Base-by-base conservation (phyloP, 164 flowering plant genomes). In the Litsea cubeba region DNA sequence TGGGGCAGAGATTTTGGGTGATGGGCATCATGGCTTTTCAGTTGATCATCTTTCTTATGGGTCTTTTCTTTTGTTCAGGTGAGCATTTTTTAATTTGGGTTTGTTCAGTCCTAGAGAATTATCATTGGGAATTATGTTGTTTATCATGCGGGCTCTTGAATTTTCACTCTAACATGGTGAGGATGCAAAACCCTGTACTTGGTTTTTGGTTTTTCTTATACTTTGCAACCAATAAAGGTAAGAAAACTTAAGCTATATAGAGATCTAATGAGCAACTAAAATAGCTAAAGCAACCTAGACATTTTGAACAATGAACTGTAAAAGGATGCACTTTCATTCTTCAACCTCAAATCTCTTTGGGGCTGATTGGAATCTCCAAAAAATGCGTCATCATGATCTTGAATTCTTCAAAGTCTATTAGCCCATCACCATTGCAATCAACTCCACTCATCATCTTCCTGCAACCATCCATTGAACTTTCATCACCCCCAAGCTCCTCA, bases 371-470 rank as follows among this genome's bases (percentile, higher is more conserved):
- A 1, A 18, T 24, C 15, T 64, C n/a, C 2, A 23, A 15, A n/a
- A 84, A 77, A 1, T 88, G 87, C 67, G 49, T 79, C 88, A 79
- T 91, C 97, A 91, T 93, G 0, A 79, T 78, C 83, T 88, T 87
- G 67, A 92, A 92, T 74, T 92, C 95, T 14, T 89, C 90, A 75
- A 90, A 90, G 72, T 73, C 76, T 28, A 92, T 86, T 74, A 70
- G 57, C 2, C 95, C 97, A 69, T 88, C 87, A 25, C 95, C 95
- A 60, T 92, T 84, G 2, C 68, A 40, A 72, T 92, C 97, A 12
- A 88, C 91, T 1, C 90, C 90, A 17, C 81, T 58, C 30, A 91
- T 91, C 97, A 91, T 93, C 79, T 75, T 90, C 85, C 73, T 51
- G 65, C 98, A 90, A 35, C 91, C 93, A 0, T 80, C 84, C 63